Conservation (phyloP, 1,284 basidiomycete species). For the Heimioporus punctisporus region DNA sequence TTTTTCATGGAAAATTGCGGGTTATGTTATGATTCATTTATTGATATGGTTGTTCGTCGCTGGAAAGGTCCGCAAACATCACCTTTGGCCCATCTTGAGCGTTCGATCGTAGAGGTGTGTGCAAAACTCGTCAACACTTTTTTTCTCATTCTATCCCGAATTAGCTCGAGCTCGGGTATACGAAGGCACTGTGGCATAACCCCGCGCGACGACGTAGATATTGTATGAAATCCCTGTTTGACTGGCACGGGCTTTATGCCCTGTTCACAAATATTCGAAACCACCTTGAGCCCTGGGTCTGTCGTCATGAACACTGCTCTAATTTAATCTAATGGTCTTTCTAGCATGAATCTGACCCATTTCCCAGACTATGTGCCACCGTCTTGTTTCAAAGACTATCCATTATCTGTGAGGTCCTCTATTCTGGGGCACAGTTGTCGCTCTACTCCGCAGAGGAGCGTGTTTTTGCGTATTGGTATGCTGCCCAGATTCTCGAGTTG, state of each 20-base stretch:
- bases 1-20: constrained; percentile 70
- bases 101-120: constrained; percentile 53
- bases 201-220: constrained; percentile 66
- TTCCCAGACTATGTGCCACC: constrained; percentile 40
- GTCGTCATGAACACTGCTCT: constrained; percentile 5
- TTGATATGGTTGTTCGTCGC: constrained; percentile 37
- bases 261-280: constrained; percentile 40
- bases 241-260: constrained; percentile 67
- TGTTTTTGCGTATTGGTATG: constrained; percentile 78
- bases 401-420: constrained; percentile 65
- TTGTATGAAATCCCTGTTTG: constrained; percentile 59
- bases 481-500: constrained; percentile 52
- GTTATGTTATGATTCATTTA: constrained; percentile 47
- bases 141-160: no score
- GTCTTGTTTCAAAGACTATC: constrained; percentile 61
- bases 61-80: constrained; percentile 37
- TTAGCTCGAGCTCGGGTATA: constrained; percentile 59
- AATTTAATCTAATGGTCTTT: constrained; percentile 5
- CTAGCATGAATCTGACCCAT: constrained; percentile 31
- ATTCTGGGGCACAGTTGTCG: constrained; percentile 79
- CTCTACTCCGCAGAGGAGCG: constrained; percentile 70
- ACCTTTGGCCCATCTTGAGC: constrained; percentile 52
- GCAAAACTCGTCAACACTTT: constrained; percentile 1
- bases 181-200: constrained; percentile 67
- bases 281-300: constrained; percentile 36